Conservation (phyloP, 495 filamentous ascomycete species). For the Penicillium coprophilum region DNA sequence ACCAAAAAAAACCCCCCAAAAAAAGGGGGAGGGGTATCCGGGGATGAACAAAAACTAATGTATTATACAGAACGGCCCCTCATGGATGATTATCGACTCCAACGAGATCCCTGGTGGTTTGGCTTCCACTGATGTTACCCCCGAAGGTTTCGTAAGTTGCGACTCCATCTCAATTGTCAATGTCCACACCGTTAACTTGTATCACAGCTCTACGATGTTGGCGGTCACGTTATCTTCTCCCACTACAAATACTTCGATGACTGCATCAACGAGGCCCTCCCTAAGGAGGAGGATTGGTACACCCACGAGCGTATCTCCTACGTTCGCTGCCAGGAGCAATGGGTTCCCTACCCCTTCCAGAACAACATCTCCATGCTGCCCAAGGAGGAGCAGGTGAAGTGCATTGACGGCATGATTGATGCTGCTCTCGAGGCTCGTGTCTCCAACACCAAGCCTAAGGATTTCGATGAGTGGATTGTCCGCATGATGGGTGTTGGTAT, state of each 20-base stretch:
- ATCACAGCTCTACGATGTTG: conserved; percentile 92
- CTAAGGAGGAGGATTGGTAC: conserved; percentile 93
- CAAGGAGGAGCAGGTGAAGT: conserved; percentile 93
- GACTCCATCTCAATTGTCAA: conserved; percentile 9
- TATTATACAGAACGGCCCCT: conserved; percentile 68
- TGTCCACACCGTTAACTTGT: conserved; percentile 17
- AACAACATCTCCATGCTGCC: conserved; percentile 99
- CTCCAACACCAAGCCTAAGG: conserved; percentile 82
- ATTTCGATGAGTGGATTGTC: conserved; percentile 99
- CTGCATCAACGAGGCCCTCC: conserved; percentile 93
- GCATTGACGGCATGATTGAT: conserved; percentile 97
- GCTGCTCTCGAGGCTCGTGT: conserved; percentile 84
- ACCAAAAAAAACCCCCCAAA: conserved; percentile 14
- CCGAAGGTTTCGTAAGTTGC: conserved; percentile 91
- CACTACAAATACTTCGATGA: conserved; percentile 99
- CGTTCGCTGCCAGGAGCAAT: conserved; percentile 91
- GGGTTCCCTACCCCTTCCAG: conserved; percentile 99
- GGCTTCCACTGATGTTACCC: conserved; percentile 92
- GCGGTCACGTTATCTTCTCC: conserved; percentile 99
- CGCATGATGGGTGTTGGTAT: conserved; percentile 87
- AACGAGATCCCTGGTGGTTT: conserved; percentile 94
- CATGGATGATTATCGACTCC: conserved; percentile 94
- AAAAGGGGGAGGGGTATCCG: conserved; percentile 25
- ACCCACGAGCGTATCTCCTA: conserved; percentile 98
- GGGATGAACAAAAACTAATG: conserved; percentile 9